Percentiles rank a stretch among this genome's conserved stretches.
Evolutionary conservation across 169 alveolate genomes (phyloP).

Genomic region (Cryptosporidium muris): DNA sequence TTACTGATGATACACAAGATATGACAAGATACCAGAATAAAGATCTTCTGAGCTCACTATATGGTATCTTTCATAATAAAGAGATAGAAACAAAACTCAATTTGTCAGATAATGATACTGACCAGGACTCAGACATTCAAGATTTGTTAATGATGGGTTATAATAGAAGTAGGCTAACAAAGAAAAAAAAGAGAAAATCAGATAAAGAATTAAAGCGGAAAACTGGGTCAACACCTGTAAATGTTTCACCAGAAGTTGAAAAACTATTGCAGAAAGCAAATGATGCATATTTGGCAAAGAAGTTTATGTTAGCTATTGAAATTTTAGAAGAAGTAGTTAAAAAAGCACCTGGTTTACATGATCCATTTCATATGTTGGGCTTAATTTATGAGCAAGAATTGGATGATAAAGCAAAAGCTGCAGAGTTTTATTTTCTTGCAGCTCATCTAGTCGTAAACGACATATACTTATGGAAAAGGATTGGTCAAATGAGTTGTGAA

Average conservation of each 20-base stretch:
- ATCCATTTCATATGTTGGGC: constrained; percentile 88
- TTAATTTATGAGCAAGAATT: constrained; percentile 86
- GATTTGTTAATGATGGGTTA: constrained; percentile 23
- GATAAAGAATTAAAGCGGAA: constrained; percentile 1
- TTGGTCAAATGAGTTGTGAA: constrained; percentile 82
- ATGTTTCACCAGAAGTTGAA: constrained; percentile 72
- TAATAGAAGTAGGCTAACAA: not conserved
- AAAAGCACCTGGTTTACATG: constrained; percentile 86
- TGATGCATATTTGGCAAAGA: constrained; percentile 74
- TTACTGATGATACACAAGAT: too few species aligned
- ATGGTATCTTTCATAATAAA: too few species aligned
- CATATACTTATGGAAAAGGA: constrained; percentile 82
- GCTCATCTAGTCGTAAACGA: constrained; percentile 87
- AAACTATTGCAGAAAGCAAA: constrained; percentile 77
- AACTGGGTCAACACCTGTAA: constrained; percentile 1
- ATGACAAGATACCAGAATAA: too few species aligned
- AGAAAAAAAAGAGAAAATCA: constrained; percentile 19
- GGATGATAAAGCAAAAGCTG: constrained; percentile 83
- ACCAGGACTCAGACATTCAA: constrained; percentile 42
- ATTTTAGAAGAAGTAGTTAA: constrained; percentile 81
- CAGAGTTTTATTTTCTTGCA: constrained; percentile 85
- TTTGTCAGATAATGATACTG: not conserved
- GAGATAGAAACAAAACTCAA: not conserved
- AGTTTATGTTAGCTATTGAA: constrained; percentile 75
- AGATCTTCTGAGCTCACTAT: too few species aligned